These are phyloP conservation scores for Entomortierella beljakovae DNA, from an alignment of 192 early-diverging fungal genomes.

Conservation along the genomic window DNA sequence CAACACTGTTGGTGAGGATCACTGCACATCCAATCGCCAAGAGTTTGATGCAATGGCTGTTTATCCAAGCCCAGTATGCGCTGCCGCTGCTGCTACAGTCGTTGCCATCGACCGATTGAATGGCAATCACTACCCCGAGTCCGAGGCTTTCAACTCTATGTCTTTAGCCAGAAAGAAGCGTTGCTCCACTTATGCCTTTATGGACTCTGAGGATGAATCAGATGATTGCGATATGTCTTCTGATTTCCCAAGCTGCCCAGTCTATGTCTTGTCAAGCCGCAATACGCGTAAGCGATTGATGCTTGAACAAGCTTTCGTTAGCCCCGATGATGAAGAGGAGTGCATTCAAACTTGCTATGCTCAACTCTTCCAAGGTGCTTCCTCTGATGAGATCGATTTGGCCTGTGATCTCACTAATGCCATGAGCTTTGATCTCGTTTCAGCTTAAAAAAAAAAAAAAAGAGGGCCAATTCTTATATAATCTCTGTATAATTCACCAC, in stretches of 20 bases:
- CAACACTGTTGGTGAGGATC: conserved; percentile 2
- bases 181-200: conserved; percentile 44
- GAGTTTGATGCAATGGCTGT: conserved; percentile 27
- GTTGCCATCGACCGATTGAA: conserved; percentile 39
- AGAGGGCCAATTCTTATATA: no score
- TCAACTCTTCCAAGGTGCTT: conserved; percentile 37
- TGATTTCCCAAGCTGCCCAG: conserved; percentile 18
- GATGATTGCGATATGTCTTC: conserved; percentile 13
- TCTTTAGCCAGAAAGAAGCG: conserved; percentile 16
- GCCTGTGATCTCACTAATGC: conserved; percentile 27
- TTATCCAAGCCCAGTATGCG: conserved; percentile 52
- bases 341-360: conserved; percentile 27
- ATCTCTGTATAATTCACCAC: conserved; percentile 1
- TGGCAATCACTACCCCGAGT: conserved; percentile 7
- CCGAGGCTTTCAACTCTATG: not conserved
- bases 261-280: conserved; percentile 52
- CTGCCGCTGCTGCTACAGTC: conserved; percentile 48
- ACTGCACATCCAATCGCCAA: not conserved
- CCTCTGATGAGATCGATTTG: conserved; percentile 17
- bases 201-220: conserved; percentile 28
- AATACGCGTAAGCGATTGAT: conserved; percentile 52
- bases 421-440: conserved; percentile 43
- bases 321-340: conserved; percentile 39
- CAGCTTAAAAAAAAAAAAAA: no score
- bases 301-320: conserved; percentile 51